Evolutionary conservation across 192 early-diverging fungal species (phyloP), one percentile per base, ranked within the genome.

Genomic region (Coemansia sp.): DNA sequence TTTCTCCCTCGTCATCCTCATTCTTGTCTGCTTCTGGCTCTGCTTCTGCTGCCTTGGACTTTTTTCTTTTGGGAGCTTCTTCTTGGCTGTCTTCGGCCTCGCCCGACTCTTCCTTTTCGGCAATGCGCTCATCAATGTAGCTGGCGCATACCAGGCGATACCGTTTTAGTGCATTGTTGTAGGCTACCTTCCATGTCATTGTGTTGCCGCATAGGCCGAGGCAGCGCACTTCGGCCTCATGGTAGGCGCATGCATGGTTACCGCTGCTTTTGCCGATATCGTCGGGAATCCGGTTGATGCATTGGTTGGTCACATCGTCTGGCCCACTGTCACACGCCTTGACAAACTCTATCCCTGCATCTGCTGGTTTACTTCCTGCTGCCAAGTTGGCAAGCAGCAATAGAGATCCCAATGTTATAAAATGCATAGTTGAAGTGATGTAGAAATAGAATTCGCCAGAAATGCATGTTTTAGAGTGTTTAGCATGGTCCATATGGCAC

Each of bases 221-320:
- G 18, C 72, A 76, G 15, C 68, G 64, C 31, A 76, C 66, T 28
- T 76, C 72, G 43, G 72, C 72, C 35, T 76, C 72, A 56, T 76
- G 72, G 62, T 76, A 76, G 28, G 72, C 72, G 52, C 72, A 76
- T 2, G 66, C 72, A 43, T 65, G 72, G 53, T 65, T 76, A 20
- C 66, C 65, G 30, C 58, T 58, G 35, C 50, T 64, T 18, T 47
- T 28, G 11, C 72, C 72, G n/a, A 76, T 56, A 31, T 76, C 62
- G 10, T 76, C 72, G 23, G 72, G 72, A 16, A 76, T 76, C 23
- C 72, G 66, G 44, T 69, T 76, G 59, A 76, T 76, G 66, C 73
- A 77, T 48, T 65, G 58, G 56, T 77, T 77, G 19, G 73, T 77
- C 16, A 77, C 73, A 44, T 77, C 73, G 44, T 77, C 73, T 5